These are phyloP conservation scores for Skeletonema costatum DNA, from an alignment of 108 stramenopile genomes.

Conservation along the genomic window DNA sequence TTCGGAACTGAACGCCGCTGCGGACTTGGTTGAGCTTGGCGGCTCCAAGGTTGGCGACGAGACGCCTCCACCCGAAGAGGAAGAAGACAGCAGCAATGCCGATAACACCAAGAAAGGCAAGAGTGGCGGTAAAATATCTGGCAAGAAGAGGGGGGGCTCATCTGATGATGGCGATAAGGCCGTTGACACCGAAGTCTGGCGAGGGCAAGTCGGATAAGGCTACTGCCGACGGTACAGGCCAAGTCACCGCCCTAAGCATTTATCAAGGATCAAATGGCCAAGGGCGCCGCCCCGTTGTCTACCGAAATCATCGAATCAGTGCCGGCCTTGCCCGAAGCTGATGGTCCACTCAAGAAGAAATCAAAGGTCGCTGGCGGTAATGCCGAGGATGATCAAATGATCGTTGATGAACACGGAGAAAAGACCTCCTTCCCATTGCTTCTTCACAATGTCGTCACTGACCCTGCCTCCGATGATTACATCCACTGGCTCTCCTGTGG, in stretches of 20 bases:
- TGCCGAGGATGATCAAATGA: slow-evolving; percentile 2
- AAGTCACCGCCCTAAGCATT: background rate
- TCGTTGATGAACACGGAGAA: slow-evolving; percentile 8
- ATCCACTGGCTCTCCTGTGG: slow-evolving; percentile 62
- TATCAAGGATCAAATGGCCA: background rate
- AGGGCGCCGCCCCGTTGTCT: background rate
- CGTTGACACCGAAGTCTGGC: background rate
- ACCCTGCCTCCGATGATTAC: slow-evolving; percentile 34
- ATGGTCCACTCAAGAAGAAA: background rate
- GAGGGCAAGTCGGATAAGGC: background rate
- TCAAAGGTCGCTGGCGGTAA: background rate
- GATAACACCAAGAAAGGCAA: background rate
- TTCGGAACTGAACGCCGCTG: slow-evolving; percentile 8
- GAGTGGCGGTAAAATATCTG: background rate
- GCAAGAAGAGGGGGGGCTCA: background rate
- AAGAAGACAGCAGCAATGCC: background rate
- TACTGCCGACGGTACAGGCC: background rate
- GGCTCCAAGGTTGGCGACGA: background rate
- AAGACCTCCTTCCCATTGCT: slow-evolving; percentile 44
- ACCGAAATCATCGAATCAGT: background rate
- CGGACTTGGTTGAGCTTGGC: slow-evolving; percentile 14
- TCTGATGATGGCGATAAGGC: background rate
- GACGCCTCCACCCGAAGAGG: background rate
- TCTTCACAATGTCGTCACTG: slow-evolving; percentile 40
- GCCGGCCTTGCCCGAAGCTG: background rate